Evolutionary conservation across 2,329 filamentous ascomycete genomes (phyloP).

Genomic region (Trichophyton simii): DNA sequence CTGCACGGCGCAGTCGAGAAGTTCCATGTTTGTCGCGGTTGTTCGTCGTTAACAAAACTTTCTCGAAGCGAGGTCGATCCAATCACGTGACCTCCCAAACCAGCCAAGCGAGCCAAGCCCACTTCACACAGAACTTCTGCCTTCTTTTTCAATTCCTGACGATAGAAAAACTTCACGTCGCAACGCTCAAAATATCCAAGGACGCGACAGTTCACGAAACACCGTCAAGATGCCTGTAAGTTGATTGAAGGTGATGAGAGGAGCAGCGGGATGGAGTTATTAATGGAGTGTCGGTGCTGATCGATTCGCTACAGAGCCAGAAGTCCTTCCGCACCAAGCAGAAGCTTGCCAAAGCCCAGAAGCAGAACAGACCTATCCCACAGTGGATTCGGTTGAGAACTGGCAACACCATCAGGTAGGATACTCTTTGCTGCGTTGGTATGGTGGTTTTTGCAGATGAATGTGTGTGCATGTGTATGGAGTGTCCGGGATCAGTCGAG

Average conservation of each 20-base stretch:
- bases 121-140: constrained; percentile 29
- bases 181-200: constrained; percentile 10
- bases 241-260: constrained; percentile 12
- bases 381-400: constrained; percentile 99
- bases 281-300: too few relatives aligned
- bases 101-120: constrained; percentile 24
- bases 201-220: constrained; percentile 18
- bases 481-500: background rate
- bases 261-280: too few relatives aligned
- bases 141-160: constrained; percentile 19
- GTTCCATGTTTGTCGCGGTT: too few relatives aligned
- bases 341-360: constrained; percentile 99
- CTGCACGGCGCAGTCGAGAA: too few relatives aligned
- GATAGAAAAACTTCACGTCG: constrained; percentile 12
- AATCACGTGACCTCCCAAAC: constrained; percentile 7
- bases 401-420: constrained; percentile 97
- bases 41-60: too few relatives aligned
- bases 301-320: constrained; percentile 58
- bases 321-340: constrained; percentile 99
- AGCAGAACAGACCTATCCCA: constrained; percentile 99
- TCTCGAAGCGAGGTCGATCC: too few relatives aligned
- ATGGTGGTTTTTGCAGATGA: background rate
- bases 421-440: constrained; percentile 24
- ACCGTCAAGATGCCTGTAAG: constrained; percentile 45
- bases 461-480: background rate